phyloP scores from a whole-genome alignment of 345 rosid species.

The Aquilaria yunnanensis region DNA sequence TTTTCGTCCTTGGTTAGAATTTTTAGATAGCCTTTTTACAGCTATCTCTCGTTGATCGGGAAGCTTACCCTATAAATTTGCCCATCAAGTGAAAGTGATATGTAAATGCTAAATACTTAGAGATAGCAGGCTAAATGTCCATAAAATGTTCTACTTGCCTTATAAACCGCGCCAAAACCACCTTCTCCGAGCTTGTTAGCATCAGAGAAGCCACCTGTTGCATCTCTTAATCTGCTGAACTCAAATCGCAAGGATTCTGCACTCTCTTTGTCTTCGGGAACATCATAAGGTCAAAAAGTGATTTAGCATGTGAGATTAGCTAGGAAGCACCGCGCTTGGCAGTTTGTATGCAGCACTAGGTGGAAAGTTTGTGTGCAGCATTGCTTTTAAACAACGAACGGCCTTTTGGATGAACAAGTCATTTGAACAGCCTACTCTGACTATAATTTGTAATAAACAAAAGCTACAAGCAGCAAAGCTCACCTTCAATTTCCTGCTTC shows the following conservation, averaged over 20 bases:
- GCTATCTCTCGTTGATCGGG: slow-evolving; percentile 31
- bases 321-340: neutral
- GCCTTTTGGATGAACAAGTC: no score
- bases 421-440: no score
- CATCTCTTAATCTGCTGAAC: slow-evolving; percentile 26
- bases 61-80: slow-evolving; percentile 27
- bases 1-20: slow-evolving; percentile 33
- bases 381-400: no score
- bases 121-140: no score
- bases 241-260: slow-evolving; percentile 31
- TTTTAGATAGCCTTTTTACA: slow-evolving; percentile 35
- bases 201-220: slow-evolving; percentile 37
- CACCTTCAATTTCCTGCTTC: neutral
- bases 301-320: neutral
- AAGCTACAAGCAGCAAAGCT: neutral
- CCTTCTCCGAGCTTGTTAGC: slow-evolving; percentile 45
- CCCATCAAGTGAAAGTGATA: neutral
- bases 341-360: neutral
- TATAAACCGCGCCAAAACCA: slow-evolving; percentile 59
- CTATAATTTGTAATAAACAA: no score
- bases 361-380: neutral
- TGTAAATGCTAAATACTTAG: neutral
- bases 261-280: neutral
- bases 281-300: neutral
- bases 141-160: slow-evolving; percentile 15